These are phyloP conservation scores for Cudoniella acicularis DNA, from an alignment of 495 filamentous ascomycete species.

Conservation along the genomic window DNA sequence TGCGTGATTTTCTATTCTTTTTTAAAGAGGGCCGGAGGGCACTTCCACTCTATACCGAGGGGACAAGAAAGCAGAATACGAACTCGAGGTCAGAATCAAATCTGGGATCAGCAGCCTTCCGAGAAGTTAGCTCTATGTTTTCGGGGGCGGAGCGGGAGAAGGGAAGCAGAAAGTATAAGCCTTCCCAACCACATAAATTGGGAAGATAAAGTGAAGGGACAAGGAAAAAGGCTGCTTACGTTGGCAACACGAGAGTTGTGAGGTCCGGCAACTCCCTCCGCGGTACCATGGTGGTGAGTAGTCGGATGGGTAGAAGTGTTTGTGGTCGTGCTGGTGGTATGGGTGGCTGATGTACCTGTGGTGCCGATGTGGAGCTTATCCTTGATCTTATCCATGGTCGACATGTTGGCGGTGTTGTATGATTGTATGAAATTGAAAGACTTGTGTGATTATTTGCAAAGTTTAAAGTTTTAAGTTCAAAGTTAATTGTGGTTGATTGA, in stretches of 20 bases:
- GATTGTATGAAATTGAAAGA: not conserved
- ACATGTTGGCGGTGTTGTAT: conserved; percentile 20
- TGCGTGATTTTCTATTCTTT: not conserved
- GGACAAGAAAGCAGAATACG: not conserved
- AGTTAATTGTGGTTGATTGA: not conserved
- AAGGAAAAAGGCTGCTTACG: no score
- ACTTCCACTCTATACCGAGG: no score
- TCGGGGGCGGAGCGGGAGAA: not conserved
- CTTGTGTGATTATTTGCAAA: not conserved
- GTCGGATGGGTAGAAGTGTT: not conserved
- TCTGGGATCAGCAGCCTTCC: conserved; percentile 19
- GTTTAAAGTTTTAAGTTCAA: not conserved
- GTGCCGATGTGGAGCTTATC: conserved; percentile 20
- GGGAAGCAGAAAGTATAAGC: no score
- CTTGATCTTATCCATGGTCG: conserved; percentile 25
- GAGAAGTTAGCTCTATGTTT: not conserved
- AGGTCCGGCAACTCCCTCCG: conserved; percentile 16
- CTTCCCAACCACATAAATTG: no score
- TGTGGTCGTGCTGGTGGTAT: conserved; percentile 7
- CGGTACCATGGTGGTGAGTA: conserved; percentile 4
- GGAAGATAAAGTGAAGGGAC: no score
- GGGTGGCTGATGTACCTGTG: conserved; percentile 4
- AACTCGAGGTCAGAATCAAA: not conserved
- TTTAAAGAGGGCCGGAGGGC: not conserved
- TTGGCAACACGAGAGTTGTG: conserved; percentile 7